Evolutionary conservation across 2,329 filamentous ascomycete genomes (phyloP).

Genomic region (Sordariomycetes sp.): DNA sequence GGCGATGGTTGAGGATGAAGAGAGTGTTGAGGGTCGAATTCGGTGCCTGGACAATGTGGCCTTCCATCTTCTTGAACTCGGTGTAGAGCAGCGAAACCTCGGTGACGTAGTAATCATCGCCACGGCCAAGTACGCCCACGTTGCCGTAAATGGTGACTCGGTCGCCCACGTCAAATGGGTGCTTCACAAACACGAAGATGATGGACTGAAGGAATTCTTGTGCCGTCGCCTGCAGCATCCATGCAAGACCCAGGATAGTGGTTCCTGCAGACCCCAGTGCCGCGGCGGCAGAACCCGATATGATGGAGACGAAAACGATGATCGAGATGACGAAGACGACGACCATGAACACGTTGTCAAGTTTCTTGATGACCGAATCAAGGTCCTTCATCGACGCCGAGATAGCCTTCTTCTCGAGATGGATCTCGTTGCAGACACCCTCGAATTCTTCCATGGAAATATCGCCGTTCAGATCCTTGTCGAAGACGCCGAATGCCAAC

Average conservation of each 20-base stretch:
- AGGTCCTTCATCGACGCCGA: slow-evolving; percentile 89
- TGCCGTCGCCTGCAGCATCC: slow-evolving; percentile 84
- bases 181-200: slow-evolving; percentile 94
- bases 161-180: slow-evolving; percentile 93
- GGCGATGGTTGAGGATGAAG: slow-evolving; percentile 89
- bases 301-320: slow-evolving; percentile 77
- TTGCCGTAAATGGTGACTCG: slow-evolving; percentile 86
- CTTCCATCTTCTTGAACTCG: slow-evolving; percentile 98
- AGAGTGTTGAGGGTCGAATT: slow-evolving; percentile 88
- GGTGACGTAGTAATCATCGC: slow-evolving; percentile 93
- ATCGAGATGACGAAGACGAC: slow-evolving; percentile 70
- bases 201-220: slow-evolving; percentile 91
- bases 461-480: slow-evolving; percentile 93
- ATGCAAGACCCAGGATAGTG: slow-evolving; percentile 76
- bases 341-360: slow-evolving; percentile 81
- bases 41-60: slow-evolving; percentile 87
- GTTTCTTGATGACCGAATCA: slow-evolving; percentile 81
- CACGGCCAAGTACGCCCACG: slow-evolving; percentile 61
- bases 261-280: slow-evolving; percentile 85
- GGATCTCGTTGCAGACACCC: slow-evolving; percentile 85
- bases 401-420: slow-evolving; percentile 88
- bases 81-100: slow-evolving; percentile 89
- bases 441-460: slow-evolving; percentile 94
- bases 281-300: slow-evolving; percentile 80
- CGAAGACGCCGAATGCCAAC: slow-evolving; percentile 81